Base-by-base conservation (phyloP, 1,284 basidiomycete genomes). In the Malassezia yamatoensis region DNA sequence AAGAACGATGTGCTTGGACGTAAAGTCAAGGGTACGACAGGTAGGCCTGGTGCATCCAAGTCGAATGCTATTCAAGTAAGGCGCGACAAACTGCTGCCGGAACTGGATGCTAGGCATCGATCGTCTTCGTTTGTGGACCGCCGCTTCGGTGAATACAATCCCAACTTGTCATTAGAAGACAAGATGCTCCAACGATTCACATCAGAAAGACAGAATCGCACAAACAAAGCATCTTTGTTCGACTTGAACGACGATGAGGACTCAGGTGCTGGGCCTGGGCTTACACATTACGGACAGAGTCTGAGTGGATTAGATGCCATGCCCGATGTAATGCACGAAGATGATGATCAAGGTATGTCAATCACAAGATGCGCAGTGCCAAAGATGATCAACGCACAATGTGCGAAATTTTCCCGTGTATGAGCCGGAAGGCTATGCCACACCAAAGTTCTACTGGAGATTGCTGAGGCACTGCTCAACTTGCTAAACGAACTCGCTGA, bases 121-220 rank as follows among this genome's bases (percentile, higher is more conserved):
- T 83, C 85, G 12, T 90, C 91, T 10, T 87, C 88, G 5, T 86
- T 99, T 62, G 78, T 93, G 51, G 94, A 99, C 76, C 83, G 89
- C 53, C 85, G 94, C 38, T 96, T 98, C 68, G 94, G 94, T 77
- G 94, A 98, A 81, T 85, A 87, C 67, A 85, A 98, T 66, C 84
- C 90, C 1, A 82, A 83, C 10, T 83, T 98, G 81, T 85, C 86
- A 10, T 80, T 90, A 15, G 94, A 99, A 75, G 93, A 98, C 67
- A 87, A 90, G 63, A 96, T 96, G 85, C 81, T 98, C 29, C 90
- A 96, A 77, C 85, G 94, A 36, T 98, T 96, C 75, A 96, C 90
- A 5, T 82, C 82, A 59, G 93, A 96, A 75, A 63, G 68, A 44
- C 66, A 72, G 49, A 52, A 61, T 11, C 54, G 66, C 29, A 53